Evolutionary conservation across 1,284 basidiomycete species (phyloP), one percentile per base, ranked within the genome.

Genomic region (Cutaneotrichosporon daszewskae): DNA sequence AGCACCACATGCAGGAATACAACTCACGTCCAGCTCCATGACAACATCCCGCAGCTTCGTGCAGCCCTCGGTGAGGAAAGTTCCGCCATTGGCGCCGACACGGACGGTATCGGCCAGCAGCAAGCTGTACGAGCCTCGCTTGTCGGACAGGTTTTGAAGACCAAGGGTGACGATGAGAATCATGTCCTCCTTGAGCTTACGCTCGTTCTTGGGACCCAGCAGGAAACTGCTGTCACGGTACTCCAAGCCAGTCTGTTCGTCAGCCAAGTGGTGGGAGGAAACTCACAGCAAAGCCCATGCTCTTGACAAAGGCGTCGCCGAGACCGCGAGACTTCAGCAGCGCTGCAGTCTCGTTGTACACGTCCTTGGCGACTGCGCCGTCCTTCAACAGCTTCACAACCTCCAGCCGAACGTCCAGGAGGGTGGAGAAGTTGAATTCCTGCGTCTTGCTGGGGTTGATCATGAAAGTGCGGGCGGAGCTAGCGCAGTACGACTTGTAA

Each of bases 361-460:
- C 75, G 42, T 94, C 89, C 43, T 83, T 83, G 40, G 82, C 77
- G 2, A 78, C 72, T 0, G 80, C 79, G 6, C 90, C 91, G n/a
- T 87, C 83, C 60, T 85, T 87, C 65, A 96, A 79, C 59, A 82
- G 78, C 25, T 78, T 73, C 19, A 92, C 68, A 5, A 92, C 74
- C 55, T 90, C 86, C 13, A 78, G 70, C 64, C 97, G 90, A 12
- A 96, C 70, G 22, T 83, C 78, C 25, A 91, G 71, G 28, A 96
- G 75, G 24, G 89, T 75, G 27, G 79, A 78, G 64, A 95, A 95
- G 54, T 87, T 82, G 10, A 78, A 76, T 74, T 94, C 87, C 83
- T 95, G 91, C 52, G 85, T 82, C 62, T 85, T 84, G 55, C 83
- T 84, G 2, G 94, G 92, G 66, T 94, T 90, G 36, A 97, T 90